A percentile compares a stretch with the other conserved stretches of the same genome.
Conservation (phyloP, 2,329 filamentous ascomycete species). For the Coniochaeta hoffmannii region DNA sequence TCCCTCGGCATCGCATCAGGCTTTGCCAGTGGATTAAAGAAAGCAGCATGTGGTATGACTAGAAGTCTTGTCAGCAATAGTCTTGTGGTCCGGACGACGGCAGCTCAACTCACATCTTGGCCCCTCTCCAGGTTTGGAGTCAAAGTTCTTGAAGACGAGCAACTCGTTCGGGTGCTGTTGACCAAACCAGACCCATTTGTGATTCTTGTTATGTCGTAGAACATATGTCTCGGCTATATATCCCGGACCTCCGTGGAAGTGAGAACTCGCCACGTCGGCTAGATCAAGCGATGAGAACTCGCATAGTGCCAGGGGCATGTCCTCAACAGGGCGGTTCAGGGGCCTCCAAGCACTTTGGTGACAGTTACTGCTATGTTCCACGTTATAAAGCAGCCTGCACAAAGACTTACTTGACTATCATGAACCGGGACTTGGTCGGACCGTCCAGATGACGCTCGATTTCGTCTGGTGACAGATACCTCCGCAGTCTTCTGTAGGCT, state of each 20-base stretch:
- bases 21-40: background rate
- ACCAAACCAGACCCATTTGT: constrained; percentile 3
- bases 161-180: background rate
- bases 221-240: constrained; percentile 2
- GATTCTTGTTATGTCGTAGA: background rate
- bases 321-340: background rate
- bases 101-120: background rate
- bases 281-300: background rate
- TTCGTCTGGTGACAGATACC: background rate
- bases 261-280: background rate
- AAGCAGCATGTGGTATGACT: constrained; percentile 1
- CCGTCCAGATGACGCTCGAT: background rate
- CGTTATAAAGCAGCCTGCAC: no score
- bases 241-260: constrained; percentile 1
- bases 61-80: background rate
- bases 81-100: background rate
- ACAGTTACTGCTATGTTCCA: no score
- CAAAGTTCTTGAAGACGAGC: background rate
- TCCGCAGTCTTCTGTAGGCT: background rate
- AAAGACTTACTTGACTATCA: constrained; percentile 1
- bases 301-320: constrained; percentile 2
- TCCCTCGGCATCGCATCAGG: background rate
- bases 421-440: background rate
- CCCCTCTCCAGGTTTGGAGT: background rate
- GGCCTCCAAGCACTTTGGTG: background rate